Evolutionary conservation across 2,329 filamentous ascomycete species (phyloP).

Genomic region (Trichoderma harzianum): DNA sequence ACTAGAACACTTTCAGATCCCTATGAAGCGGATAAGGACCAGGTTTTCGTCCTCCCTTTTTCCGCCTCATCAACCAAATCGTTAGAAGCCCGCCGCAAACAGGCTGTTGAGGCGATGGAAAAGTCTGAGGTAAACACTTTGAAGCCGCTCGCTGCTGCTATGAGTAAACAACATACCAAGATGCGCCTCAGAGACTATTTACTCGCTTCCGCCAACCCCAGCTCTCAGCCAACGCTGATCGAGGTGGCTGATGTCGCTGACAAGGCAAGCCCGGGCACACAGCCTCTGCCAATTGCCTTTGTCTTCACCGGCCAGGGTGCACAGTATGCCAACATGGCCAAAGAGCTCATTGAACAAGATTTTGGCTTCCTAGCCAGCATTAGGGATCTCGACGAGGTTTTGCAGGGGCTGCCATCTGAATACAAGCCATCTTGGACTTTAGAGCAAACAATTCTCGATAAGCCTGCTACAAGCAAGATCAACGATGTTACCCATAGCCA

Average conservation of each 20-base stretch:
- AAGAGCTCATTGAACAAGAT: constrained; percentile 17
- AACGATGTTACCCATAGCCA: constrained; percentile 19
- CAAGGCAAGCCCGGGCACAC: not conserved
- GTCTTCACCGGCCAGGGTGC: constrained; percentile 29
- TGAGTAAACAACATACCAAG: constrained; percentile 8
- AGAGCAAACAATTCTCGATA: constrained; percentile 18
- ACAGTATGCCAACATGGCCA: constrained; percentile 25
- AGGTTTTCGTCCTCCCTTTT: not conserved
- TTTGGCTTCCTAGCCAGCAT: constrained; percentile 18
- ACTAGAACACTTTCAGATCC: not conserved
- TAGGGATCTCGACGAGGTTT: constrained; percentile 14
- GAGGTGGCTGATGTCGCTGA: not conserved
- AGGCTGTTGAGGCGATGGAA: not conserved
- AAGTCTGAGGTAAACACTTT: not conserved
- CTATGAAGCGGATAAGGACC: not conserved
- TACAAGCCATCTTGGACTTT: constrained; percentile 10
- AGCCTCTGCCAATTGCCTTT: constrained; percentile 16
- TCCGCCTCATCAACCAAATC: constrained; percentile 5
- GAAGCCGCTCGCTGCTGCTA: not conserved
- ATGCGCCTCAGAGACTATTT: constrained; percentile 1
- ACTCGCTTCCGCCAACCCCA: not conserved
- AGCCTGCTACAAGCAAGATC: constrained; percentile 20
- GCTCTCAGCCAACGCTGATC: not conserved
- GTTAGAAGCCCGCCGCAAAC: constrained; percentile 1
- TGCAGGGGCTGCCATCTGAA: not conserved